phyloP scores from a whole-genome alignment of 805 yeast species.

The Hanseniaspora lachancei region DNA sequence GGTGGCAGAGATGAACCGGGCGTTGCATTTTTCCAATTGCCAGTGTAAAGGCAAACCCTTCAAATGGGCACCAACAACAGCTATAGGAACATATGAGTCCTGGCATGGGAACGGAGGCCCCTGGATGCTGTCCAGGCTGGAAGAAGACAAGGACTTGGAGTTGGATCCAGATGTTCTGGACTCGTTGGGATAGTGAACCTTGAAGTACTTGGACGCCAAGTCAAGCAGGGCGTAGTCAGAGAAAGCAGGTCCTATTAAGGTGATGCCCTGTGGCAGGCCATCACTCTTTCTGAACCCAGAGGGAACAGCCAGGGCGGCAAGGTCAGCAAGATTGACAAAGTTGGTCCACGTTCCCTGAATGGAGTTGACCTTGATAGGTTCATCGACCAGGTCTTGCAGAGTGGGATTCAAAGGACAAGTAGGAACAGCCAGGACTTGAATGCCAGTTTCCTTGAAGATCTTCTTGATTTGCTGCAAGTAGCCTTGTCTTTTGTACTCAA shows the following conservation, averaged over 20 bases:
- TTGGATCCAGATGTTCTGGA: conserved; percentile 45
- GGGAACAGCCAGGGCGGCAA: conserved; percentile 85
- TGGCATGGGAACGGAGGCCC: conserved; percentile 22
- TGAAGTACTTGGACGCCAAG: conserved; percentile 60
- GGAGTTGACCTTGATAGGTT: conserved; percentile 75
- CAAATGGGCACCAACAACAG: conserved; percentile 95
- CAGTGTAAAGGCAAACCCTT: conserved; percentile 81
- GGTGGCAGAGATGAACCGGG: conserved; percentile 52
- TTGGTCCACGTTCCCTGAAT: conserved; percentile 97
- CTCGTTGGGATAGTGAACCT: conserved; percentile 31
- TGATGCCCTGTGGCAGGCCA: conserved; percentile 83
- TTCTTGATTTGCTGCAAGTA: conserved; percentile 53
- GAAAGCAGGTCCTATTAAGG: conserved; percentile 67
- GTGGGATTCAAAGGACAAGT: conserved; percentile 90
- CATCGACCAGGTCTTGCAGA: conserved; percentile 53
- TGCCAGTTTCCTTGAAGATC: conserved; percentile 33
- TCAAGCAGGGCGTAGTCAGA: conserved; percentile 82
- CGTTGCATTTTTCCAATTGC: conserved; percentile 80
- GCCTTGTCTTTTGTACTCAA: conserved; percentile 74
- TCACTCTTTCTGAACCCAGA: conserved; percentile 68
- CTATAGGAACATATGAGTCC: conserved; percentile 45
- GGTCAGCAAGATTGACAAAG: conserved; percentile 86
- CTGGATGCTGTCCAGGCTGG: background rate
- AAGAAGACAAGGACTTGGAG: conserved; percentile 14
- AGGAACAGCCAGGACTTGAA: conserved; percentile 78